Base-by-base conservation (phyloP, 495 filamentous ascomycete species). In the Penicillium soppii region DNA sequence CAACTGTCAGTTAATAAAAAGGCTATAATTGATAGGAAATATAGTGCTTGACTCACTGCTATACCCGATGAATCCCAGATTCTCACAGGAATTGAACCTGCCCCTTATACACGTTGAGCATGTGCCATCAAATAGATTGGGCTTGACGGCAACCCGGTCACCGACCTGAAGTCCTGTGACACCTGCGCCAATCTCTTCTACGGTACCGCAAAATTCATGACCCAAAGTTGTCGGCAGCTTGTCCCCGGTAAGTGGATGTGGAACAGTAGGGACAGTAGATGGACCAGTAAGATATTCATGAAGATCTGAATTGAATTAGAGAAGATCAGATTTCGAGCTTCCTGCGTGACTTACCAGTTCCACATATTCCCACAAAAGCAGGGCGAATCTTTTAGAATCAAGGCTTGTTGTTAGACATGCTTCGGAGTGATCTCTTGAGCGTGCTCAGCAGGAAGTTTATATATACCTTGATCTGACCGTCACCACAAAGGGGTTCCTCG, bases 171-270 rank as follows among this genome's bases (percentile, higher is more conserved):
- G 68, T 17, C 69, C 68, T 5, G 66, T 65, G 4, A 86, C 75
- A 4, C 67, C 78, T 2, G 67, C 60, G 10, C 84, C 84, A 4
- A 85, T 63, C 55, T 86, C 83, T 43, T 83, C 74, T 15, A 87
- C 67, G 0, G 67, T 72, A 5, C 82, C 84, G 33, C 72, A 77
- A 62, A 86, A 83, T 50, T 86, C 83, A 54, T 87, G 83, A 16
- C 84, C 84, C 23, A 86, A 68, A 0, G 78, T 82, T 6, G 84
- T 58, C 4, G 83, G 84, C 9, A 81, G 68, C 26, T 69, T 69
- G 44, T 76, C 77, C 22, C 76, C 73, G 5, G 83, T 85, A 29
- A 85, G 69, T 0, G 78, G 76, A 61, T 87, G 84, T 1, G 81
- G 82, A 20, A 10, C 61, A 67, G 66, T 70, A 5, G 82, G 83